A percentile compares a stretch with the other conserved stretches of the same genome.
Conservation (phyloP, 257 asterid species). For the Solanum peruvianum region DNA sequence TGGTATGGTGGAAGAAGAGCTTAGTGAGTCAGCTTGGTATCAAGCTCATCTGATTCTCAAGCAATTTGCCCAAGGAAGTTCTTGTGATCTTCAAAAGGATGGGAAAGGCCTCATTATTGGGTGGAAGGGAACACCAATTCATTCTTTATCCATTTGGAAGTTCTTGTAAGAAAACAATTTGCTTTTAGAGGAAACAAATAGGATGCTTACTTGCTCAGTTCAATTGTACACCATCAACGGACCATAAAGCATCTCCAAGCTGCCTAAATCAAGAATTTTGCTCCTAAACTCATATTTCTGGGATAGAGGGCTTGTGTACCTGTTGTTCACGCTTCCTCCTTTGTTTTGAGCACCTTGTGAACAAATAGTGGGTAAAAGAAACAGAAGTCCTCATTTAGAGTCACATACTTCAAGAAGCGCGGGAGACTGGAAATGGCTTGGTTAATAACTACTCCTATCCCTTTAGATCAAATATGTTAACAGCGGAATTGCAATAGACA, state of each 20-base stretch:
- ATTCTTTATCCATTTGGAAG: slow-evolving; percentile 35
- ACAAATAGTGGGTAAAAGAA: background rate
- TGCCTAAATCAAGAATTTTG: background rate
- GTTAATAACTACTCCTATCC: background rate
- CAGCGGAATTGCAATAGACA: background rate
- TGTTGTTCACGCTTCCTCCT: slow-evolving; percentile 3
- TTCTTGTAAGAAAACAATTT: background rate
- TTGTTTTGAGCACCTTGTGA: background rate
- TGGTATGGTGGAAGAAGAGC: slow-evolving; percentile 35
- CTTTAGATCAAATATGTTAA: background rate
- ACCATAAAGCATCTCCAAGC: background rate
- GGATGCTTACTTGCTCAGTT: background rate
- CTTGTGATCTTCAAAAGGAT: slow-evolving; percentile 22
- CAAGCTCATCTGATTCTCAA: slow-evolving; percentile 35
- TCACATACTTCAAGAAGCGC: slow-evolving; percentile 3
- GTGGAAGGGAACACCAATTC: slow-evolving; percentile 45
- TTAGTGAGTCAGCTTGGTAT: slow-evolving; percentile 33
- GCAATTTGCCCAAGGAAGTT: slow-evolving; percentile 22
- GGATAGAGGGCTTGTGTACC: background rate
- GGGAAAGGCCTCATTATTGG: slow-evolving; percentile 33
- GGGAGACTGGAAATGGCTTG: slow-evolving; percentile 7
- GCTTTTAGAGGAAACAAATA: background rate
- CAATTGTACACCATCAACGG: background rate
- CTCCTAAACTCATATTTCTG: background rate
- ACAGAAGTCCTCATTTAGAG: slow-evolving; percentile 12